Conservation (phyloP, 495 filamentous ascomycete species). For the Mytilinidion resinicola region DNA sequence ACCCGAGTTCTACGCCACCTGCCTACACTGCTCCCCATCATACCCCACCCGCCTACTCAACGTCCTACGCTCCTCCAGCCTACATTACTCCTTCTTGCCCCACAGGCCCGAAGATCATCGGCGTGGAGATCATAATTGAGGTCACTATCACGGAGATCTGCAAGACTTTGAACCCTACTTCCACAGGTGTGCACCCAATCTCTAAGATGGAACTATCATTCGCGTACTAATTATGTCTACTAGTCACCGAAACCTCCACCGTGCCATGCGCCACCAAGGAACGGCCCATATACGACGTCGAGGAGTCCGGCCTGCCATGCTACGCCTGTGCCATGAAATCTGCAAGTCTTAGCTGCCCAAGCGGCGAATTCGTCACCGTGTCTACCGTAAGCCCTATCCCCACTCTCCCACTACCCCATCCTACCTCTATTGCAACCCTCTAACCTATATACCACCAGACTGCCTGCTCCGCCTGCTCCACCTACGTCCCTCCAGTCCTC, state of each 20-base stretch:
- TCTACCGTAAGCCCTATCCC: constrained; percentile 4
- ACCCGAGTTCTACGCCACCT: background rate
- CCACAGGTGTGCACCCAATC: background rate
- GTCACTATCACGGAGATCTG: constrained; percentile 4
- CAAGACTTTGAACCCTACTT: background rate
- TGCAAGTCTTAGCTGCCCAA: constrained; percentile 15
- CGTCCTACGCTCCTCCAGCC: constrained; percentile 13
- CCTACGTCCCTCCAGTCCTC: constrained; percentile 14
- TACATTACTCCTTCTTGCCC: constrained; percentile 24
- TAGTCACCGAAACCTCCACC: constrained; percentile 16
- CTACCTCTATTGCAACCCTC: background rate
- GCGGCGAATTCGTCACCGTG: constrained; percentile 22
- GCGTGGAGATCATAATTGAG: constrained; percentile 22
- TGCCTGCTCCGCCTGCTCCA: constrained; percentile 7
- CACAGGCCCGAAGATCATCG: constrained; percentile 22
- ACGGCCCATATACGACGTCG: constrained; percentile 24
- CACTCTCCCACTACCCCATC: background rate
- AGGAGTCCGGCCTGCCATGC: constrained; percentile 18
- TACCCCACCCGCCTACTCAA: constrained; percentile 4
- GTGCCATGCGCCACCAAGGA: constrained; percentile 20
- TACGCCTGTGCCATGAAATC: constrained; percentile 22
- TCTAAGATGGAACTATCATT: background rate
- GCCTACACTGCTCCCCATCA: constrained; percentile 14
- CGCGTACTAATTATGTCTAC: background rate
- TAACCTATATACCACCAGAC: constrained; percentile 3